Conservation (phyloP, 2,329 filamentous ascomycete genomes). For the Aspergillus tamarii region DNA sequence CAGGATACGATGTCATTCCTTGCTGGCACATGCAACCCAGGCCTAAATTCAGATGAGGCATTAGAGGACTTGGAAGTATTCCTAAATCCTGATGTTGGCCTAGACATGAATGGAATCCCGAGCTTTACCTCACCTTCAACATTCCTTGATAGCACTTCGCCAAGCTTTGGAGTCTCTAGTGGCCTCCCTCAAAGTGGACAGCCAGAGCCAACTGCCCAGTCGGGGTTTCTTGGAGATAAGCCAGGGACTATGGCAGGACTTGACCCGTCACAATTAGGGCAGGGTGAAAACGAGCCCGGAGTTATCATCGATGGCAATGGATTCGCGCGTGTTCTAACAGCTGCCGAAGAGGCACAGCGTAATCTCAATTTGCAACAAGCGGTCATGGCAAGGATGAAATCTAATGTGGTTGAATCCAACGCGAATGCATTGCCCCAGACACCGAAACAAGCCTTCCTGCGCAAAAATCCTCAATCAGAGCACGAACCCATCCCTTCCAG, state of each 20-base stretch:
- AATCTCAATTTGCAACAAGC: conserved; percentile 26
- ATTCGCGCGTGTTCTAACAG: conserved; percentile 21
- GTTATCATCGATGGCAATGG: conserved; percentile 30
- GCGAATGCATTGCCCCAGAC: background rate
- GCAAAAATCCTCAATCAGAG: background rate
- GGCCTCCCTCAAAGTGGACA: conserved; percentile 4
- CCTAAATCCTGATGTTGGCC: conserved; percentile 16
- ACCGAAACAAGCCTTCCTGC: background rate
- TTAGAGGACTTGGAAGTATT: conserved; percentile 24
- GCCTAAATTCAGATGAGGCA: background rate
- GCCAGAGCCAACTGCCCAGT: background rate
- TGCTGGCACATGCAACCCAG: background rate
- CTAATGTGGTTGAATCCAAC: conserved; percentile 10
- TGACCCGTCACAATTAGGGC: background rate
- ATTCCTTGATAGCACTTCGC: conserved; percentile 6
- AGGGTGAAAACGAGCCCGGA: conserved; percentile 11
- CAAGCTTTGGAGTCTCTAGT: conserved; percentile 14
- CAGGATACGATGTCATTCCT: conserved; percentile 17
- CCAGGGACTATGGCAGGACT: background rate
- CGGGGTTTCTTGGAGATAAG: background rate
- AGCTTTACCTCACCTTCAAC: conserved; percentile 19
- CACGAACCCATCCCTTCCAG: conserved; percentile 8
- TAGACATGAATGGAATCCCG: conserved; percentile 12
- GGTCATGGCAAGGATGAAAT: conserved; percentile 31
- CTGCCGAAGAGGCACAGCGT: conserved; percentile 25